Evolutionary conservation across 2,329 filamentous ascomycete genomes (phyloP).

Genomic region (Phyllosticta citribraziliensis): DNA sequence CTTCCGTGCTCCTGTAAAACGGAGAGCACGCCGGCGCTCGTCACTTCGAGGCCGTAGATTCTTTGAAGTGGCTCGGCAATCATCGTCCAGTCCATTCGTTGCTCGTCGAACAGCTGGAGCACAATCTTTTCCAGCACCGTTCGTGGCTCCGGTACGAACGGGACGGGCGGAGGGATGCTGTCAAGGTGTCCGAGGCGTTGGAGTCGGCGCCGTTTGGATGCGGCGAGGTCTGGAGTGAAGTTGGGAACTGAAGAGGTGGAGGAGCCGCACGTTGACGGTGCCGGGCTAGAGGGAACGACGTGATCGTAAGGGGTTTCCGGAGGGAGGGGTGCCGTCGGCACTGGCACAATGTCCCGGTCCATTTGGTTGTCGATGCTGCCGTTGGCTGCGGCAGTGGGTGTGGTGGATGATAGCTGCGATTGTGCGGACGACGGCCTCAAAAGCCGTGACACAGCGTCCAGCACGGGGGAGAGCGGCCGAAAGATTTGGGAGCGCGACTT

Average conservation of each 20-base stretch:
- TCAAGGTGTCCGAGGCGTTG: constrained; percentile 1
- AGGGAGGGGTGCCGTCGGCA: constrained; percentile 13
- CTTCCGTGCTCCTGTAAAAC: constrained; percentile 28
- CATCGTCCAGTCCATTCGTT: constrained; percentile 27
- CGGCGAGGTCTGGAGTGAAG: constrained; percentile 11
- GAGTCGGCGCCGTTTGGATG: constrained; percentile 9
- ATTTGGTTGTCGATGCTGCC: constrained; percentile 16
- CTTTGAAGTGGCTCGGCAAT: constrained; percentile 26
- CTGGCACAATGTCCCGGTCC: constrained; percentile 21
- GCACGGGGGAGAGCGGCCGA: constrained; percentile 3
- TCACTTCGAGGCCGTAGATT: constrained; percentile 24
- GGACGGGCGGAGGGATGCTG: not conserved
- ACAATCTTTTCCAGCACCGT: constrained; percentile 23
- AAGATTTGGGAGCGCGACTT: constrained; percentile 23
- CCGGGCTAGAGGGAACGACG: constrained; percentile 3
- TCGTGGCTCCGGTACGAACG: not conserved
- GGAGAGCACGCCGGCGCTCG: constrained; percentile 24
- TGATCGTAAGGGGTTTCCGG: constrained; percentile 5
- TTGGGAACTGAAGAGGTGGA: constrained; percentile 16
- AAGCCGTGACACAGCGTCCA: constrained; percentile 5
- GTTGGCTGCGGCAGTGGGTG: not conserved
- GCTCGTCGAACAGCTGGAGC: constrained; percentile 26
- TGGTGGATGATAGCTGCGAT: constrained; percentile 4
- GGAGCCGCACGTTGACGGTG: constrained; percentile 17
- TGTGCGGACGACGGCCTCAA: constrained; percentile 5